Percentiles rank a stretch among this genome's conserved stretches.
Conservation (phyloP, 1,284 basidiomycete species). For the Microbotryum silenes-acaulis region DNA sequence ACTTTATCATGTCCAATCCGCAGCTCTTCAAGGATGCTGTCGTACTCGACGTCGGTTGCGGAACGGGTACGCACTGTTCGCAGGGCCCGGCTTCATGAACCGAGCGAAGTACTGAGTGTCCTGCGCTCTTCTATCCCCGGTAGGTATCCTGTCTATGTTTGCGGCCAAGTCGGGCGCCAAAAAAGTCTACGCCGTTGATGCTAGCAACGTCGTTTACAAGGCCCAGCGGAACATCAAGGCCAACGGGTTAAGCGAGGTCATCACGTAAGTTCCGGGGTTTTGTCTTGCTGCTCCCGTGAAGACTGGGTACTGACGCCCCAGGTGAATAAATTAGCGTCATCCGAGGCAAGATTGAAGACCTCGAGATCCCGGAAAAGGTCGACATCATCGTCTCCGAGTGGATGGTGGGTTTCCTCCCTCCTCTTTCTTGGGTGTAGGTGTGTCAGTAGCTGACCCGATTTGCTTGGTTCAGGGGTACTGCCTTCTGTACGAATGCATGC, state of each 20-base stretch:
- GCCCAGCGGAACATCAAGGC: constrained; percentile 70
- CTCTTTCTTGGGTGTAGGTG: constrained; percentile 37
- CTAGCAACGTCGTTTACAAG: constrained; percentile 74
- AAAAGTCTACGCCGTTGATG: constrained; percentile 88
- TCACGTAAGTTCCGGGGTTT: constrained; percentile 51
- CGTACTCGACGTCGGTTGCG: constrained; percentile 92
- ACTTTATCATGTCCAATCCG: constrained; percentile 82
- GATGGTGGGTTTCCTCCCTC: constrained; percentile 56
- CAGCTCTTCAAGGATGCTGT: constrained; percentile 72
- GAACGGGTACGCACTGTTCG: constrained; percentile 52
- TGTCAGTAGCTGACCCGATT: neutral
- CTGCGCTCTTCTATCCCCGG: neutral
- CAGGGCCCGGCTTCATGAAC: neutral
- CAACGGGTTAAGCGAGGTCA: constrained; percentile 67
- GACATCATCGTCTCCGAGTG: constrained; percentile 95
- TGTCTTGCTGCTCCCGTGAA: constrained; percentile 2
- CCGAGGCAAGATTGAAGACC: constrained; percentile 79
- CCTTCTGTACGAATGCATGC: constrained; percentile 79
- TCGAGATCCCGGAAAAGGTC: constrained; percentile 62
- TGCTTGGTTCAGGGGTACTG: constrained; percentile 32
- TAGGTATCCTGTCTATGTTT: constrained; percentile 74
- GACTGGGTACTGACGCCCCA: neutral
- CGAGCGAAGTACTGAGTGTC: neutral
- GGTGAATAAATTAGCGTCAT: constrained; percentile 52
- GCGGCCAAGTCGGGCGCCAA: constrained; percentile 87